These are phyloP conservation scores for Euphorbia corollata DNA, from an alignment of 441 rosid genomes.

Conservation along the genomic window DNA sequence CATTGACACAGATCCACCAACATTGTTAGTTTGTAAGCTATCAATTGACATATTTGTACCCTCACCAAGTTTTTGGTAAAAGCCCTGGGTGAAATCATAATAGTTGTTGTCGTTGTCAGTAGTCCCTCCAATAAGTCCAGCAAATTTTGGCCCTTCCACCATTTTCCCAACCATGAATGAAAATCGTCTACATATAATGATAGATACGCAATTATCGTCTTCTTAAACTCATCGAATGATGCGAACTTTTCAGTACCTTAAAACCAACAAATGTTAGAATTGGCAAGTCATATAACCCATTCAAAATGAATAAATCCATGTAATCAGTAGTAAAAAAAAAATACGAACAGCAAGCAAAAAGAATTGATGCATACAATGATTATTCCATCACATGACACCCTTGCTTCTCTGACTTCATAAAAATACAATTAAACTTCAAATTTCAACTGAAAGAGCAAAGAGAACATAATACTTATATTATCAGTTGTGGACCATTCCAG, in stretches of 20 bases:
- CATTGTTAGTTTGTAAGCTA: constrained; percentile 76
- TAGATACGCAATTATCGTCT: constrained; percentile 15
- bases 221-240: constrained; percentile 20
- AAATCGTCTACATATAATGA: constrained; percentile 14
- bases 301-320: background rate
- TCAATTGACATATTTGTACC: constrained; percentile 88
- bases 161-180: constrained; percentile 47
- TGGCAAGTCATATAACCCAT: background rate
- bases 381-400: background rate
- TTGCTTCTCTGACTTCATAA: background rate
- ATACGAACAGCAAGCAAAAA: background rate
- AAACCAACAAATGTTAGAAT: constrained; percentile 5
- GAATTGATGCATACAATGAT: background rate
- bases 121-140: constrained; percentile 42
- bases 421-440: background rate
- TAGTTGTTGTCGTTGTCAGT: constrained; percentile 49
- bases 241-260: constrained; percentile 16
- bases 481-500: background rate
- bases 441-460: background rate
- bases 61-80: constrained; percentile 74
- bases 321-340: background rate
- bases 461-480: background rate
- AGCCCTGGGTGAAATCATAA: constrained; percentile 73
- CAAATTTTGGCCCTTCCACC: constrained; percentile 67
- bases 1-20: constrained; percentile 87